Conservation (phyloP, 352 stramenopile genomes). For the Pythium insidiosum region DNA sequence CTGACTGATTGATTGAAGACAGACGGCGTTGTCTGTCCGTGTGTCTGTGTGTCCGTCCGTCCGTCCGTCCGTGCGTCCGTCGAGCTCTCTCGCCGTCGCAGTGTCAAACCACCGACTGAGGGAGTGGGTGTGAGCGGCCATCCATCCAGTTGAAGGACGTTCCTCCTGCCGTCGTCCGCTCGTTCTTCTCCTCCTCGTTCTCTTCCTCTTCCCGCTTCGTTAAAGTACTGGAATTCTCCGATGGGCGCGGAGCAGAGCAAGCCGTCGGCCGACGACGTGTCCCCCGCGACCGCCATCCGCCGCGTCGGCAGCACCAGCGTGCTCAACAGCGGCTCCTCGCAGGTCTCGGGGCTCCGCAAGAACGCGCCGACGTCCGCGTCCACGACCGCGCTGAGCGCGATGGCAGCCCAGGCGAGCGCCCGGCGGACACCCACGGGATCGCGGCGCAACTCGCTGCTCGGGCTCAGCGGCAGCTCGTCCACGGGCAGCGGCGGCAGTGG, state of each 20-base stretch:
- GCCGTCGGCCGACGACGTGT: conserved; percentile 16
- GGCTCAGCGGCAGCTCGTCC: conserved; percentile 10
- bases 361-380: conserved; percentile 35
- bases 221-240: not conserved
- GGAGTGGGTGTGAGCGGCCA: too few relatives aligned
- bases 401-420: conserved; percentile 12
- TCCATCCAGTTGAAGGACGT: too few relatives aligned
- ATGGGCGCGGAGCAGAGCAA: conserved; percentile 76
- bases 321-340: conserved; percentile 29
- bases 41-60: too few relatives aligned
- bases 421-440: conserved; percentile 13
- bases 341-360: conserved; percentile 21
- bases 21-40: too few relatives aligned
- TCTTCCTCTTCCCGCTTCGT: not conserved
- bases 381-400: conserved; percentile 44
- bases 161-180: too few relatives aligned
- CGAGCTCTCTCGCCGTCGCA: too few relatives aligned
- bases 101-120: too few relatives aligned
- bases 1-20: too few relatives aligned
- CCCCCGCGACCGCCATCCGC: conserved; percentile 26
- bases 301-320: conserved; percentile 63
- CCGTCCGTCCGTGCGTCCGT: too few relatives aligned
- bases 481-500: conserved; percentile 24
- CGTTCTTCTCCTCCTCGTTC: too few relatives aligned
- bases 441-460: conserved; percentile 20